phyloP scores from a whole-genome alignment of 1,139 yeast genomes.

The Yamadazyma taylorii region DNA sequence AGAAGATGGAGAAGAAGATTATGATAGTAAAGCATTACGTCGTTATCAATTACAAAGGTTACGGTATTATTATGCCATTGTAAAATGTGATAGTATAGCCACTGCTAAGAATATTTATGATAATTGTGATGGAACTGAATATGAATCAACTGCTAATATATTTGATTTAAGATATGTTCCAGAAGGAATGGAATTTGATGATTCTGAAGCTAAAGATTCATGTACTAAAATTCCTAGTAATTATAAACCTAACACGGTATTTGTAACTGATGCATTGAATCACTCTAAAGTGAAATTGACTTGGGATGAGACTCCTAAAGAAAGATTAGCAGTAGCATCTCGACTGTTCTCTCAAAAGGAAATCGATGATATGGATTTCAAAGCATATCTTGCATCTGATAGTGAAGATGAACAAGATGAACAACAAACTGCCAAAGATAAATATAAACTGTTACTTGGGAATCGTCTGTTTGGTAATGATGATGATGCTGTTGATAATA shows the following conservation, averaged over 20 bases:
- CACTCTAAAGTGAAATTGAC: conserved; percentile 91
- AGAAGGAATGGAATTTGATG: conserved; percentile 84
- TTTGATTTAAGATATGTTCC: conserved; percentile 93
- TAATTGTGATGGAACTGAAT: conserved; percentile 92
- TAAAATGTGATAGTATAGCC: conserved; percentile 69
- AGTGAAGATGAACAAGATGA: conserved; percentile 57
- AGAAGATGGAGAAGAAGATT: conserved; percentile 69
- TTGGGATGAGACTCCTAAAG: conserved; percentile 98
- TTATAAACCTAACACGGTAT: conserved; percentile 75
- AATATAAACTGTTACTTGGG: conserved; percentile 65
- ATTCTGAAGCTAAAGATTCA: conserved; percentile 64
- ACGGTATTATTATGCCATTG: conserved; percentile 92
- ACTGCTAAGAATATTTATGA: conserved; percentile 79
- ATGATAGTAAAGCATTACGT: conserved; percentile 68
- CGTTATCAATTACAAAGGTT: conserved; percentile 84
- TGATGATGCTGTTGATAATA: conserved; percentile 36
- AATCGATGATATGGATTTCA: conserved; percentile 93
- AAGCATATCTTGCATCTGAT: conserved; percentile 92
- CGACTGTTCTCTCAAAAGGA: conserved; percentile 88
- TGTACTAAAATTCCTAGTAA: conserved; percentile 73
- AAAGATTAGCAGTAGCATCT: conserved; percentile 74
- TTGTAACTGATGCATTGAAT: conserved; percentile 91
- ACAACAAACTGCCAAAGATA: conserved; percentile 48
- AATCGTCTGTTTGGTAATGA: conserved; percentile 38
- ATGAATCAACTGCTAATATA: conserved; percentile 91